phyloP scores from a whole-genome alignment of 257 asterid genomes.

The Haberlea rhodopensis region DNA sequence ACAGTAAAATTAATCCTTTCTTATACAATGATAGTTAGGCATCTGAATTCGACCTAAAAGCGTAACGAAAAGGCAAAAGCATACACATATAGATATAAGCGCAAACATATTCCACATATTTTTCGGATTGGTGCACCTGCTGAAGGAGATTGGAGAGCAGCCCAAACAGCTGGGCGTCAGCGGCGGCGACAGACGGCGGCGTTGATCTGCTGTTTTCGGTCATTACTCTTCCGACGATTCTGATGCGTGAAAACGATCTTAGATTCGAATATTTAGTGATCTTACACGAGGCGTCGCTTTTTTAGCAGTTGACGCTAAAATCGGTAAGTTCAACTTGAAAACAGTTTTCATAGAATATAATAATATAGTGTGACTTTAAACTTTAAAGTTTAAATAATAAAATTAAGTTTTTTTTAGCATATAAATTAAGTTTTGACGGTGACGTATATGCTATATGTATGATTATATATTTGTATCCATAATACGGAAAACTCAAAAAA shows the following conservation, averaged over 20 bases:
- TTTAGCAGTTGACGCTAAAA: too few species aligned
- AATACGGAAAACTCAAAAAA: too few species aligned
- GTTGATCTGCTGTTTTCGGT: slow-evolving; percentile 39
- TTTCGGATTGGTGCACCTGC: slow-evolving; percentile 40
- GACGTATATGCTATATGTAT: too few species aligned
- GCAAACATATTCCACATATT: neutral
- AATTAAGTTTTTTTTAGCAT: too few species aligned
- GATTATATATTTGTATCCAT: too few species aligned
- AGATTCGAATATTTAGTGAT: neutral
- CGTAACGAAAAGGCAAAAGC: slow-evolving; percentile 4
- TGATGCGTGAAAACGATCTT: neutral
- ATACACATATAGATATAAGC: neutral
- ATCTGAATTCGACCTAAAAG: slow-evolving; percentile 7
- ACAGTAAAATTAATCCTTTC: too few species aligned
- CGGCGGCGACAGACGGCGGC: slow-evolving; percentile 45
- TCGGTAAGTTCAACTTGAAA: too few species aligned
- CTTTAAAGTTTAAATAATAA: too few species aligned
- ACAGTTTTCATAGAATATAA: too few species aligned
- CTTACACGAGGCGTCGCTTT: too few species aligned
- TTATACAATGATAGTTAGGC: slow-evolving; percentile 10
- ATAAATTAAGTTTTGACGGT: too few species aligned
- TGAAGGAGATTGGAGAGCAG: slow-evolving; percentile 75
- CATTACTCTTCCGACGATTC: slow-evolving; percentile 25
- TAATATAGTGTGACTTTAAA: too few species aligned
- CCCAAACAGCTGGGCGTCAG: slow-evolving; percentile 78